phyloP scores from a whole-genome alignment of 164 flowering plant genomes.

The Vitis rotundifolia region DNA sequence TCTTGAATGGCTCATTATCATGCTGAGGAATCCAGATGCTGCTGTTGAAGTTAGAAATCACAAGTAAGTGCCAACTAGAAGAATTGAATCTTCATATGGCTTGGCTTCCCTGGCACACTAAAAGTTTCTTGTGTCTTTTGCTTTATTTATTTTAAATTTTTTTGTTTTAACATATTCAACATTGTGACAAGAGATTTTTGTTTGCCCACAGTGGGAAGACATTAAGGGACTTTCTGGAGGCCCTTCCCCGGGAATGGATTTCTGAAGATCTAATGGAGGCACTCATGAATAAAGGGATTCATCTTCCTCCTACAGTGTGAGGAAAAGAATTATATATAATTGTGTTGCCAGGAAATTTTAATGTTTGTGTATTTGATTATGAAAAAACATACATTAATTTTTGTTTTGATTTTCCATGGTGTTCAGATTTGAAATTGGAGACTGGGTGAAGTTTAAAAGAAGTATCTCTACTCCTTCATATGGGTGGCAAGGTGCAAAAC shows the following conservation, averaged over 20 bases:
- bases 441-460: constrained; percentile 95
- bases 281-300: constrained; percentile 70
- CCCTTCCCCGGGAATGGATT: constrained; percentile 97
- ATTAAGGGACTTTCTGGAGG: constrained; percentile 83
- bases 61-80: constrained; percentile 53
- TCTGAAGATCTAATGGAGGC: constrained; percentile 97
- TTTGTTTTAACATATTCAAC: constrained; percentile 1
- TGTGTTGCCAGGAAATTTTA: background rate
- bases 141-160: too few relatives aligned
- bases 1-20: constrained; percentile 85
- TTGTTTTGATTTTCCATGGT: constrained; percentile 8
- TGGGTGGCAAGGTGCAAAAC: constrained; percentile 98
- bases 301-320: constrained; percentile 88
- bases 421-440: constrained; percentile 80
- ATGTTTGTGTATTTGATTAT: background rate
- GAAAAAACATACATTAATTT: background rate
- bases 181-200: background rate
- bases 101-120: background rate
- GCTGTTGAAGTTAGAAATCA: constrained; percentile 90
- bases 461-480: constrained; percentile 65
- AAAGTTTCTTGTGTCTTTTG: too few relatives aligned
- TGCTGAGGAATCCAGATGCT: constrained; percentile 85
- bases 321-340: constrained; percentile 20
- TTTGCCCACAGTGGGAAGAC: constrained; percentile 76
- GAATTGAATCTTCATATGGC: background rate